Percentiles rank a stretch among this genome's conserved stretches.
These are phyloP conservation scores for Hawksworthiomyces lignivorus DNA, from an alignment of 2,329 filamentous ascomycete genomes.

Conservation along the genomic window DNA sequence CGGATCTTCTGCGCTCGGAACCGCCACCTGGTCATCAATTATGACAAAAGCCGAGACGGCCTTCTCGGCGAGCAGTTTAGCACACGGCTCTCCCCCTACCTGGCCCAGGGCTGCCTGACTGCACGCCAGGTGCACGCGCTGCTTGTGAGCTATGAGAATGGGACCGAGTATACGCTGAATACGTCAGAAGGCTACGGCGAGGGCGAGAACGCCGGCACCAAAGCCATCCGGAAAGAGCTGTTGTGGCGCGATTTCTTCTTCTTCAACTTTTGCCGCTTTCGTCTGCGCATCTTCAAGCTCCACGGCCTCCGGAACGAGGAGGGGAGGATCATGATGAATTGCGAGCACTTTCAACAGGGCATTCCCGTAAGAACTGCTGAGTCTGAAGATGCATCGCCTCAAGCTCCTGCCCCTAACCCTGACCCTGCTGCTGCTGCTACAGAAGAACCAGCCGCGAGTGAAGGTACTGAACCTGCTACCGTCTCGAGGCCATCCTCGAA, in stretches of 20 bases:
- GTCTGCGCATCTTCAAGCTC: slow-evolving; percentile 17
- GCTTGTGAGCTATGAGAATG: slow-evolving; percentile 64
- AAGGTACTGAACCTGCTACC: too few species aligned
- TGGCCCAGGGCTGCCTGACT: slow-evolving; percentile 65
- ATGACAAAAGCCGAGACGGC: slow-evolving; percentile 67
- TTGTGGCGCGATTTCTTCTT: slow-evolving; percentile 79
- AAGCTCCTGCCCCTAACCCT: too few species aligned
- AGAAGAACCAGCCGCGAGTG: too few species aligned
- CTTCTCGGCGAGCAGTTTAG: slow-evolving; percentile 66
- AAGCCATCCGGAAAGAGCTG: slow-evolving; percentile 62
- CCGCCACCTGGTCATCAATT: slow-evolving; percentile 52
- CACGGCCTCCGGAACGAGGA: too few species aligned
- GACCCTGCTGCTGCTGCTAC: too few species aligned
- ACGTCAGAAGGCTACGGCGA: slow-evolving; percentile 51
- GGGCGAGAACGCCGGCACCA: slow-evolving; percentile 66
- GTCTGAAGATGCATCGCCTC: too few species aligned
- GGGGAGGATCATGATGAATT: too few species aligned
- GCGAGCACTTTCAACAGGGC: too few species aligned
- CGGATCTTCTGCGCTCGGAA: slow-evolving; percentile 44
- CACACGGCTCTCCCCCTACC: slow-evolving; percentile 67
- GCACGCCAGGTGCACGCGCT: slow-evolving; percentile 63
- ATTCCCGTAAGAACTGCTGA: too few species aligned
- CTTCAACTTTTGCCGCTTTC: slow-evolving; percentile 59
- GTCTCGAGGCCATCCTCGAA: too few species aligned
- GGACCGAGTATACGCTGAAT: slow-evolving; percentile 33